Evolutionary conservation across 768 basidiomycete species (phyloP).

Genomic region (Boletus reticuloceps): DNA sequence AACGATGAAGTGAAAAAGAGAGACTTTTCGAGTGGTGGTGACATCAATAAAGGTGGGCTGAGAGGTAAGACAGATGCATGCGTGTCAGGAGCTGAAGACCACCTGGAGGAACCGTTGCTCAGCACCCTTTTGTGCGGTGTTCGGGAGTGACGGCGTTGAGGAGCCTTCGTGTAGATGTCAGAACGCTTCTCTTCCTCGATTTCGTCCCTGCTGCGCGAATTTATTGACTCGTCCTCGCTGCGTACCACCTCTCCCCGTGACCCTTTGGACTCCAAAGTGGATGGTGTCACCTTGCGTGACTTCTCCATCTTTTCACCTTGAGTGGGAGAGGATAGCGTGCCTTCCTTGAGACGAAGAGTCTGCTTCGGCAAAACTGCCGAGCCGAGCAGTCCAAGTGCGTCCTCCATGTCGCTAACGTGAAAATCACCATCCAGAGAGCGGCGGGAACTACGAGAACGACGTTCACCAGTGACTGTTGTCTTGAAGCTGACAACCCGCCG

Average conservation of each 20-base stretch:
- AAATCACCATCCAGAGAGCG: constrained; percentile 1
- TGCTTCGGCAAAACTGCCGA: neutral
- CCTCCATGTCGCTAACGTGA: neutral
- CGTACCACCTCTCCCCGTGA: neutral
- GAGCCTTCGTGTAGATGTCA: constrained; percentile 19
- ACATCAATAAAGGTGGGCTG: constrained; percentile 57
- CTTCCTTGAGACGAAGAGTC: neutral
- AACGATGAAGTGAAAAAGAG: constrained; percentile 47
- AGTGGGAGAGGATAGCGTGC: neutral
- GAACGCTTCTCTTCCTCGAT: neutral
- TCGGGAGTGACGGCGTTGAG: constrained; percentile 13
- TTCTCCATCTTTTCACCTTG: neutral
- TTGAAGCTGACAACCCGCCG: constrained; percentile 1
- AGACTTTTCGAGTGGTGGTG: constrained; percentile 51
- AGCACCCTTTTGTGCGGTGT: neutral
- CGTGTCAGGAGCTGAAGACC: constrained; percentile 18
- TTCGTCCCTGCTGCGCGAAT: neutral
- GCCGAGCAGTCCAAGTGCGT: neutral
- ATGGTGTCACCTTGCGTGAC: constrained; percentile 11
- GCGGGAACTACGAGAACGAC: neutral
- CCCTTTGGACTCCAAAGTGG: neutral
- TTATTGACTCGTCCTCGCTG: neutral
- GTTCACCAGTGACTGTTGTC: neutral
- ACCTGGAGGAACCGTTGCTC: neutral
- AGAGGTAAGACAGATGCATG: constrained; percentile 46